Evolutionary conservation across 176 grass and related monocot genomes (phyloP).

Genomic region (Pharus latifolius): DNA sequence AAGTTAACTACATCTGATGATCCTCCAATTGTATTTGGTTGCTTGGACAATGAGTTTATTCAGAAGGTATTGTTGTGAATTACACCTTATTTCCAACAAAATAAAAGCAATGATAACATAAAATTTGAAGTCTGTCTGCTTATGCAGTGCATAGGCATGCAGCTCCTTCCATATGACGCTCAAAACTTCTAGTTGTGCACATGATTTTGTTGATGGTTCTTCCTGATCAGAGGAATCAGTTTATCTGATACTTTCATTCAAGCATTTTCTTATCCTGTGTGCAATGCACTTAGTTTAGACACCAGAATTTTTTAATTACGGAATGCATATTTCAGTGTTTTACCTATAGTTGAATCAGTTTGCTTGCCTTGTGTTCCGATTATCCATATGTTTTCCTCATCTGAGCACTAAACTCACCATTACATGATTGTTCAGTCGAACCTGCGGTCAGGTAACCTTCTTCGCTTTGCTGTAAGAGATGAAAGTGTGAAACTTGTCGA

Average conservation of each 20-base stretch:
- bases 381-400: neutral
- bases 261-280: neutral
- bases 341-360: neutral
- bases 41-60: conserved; percentile 54
- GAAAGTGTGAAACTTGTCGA: conserved; percentile 74
- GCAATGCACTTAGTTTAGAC: neutral
- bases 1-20: conserved; percentile 79
- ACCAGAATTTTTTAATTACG: neutral
- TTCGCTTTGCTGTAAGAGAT: conserved; percentile 68
- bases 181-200: neutral
- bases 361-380: neutral
- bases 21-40: conserved; percentile 70
- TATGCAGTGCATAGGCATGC: neutral
- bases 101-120: neutral
- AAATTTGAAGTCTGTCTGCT: neutral
- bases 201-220: neutral
- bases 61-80: conserved; percentile 50
- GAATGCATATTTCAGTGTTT: too few species aligned
- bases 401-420: neutral
- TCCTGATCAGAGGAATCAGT: neutral
- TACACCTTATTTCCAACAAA: conserved; percentile 10
- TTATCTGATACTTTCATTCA: neutral
- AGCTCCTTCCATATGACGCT: neutral
- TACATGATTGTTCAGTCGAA: conserved; percentile 45
- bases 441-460: conserved; percentile 60